These are phyloP conservation scores for Leccinum cinnamomeum DNA, from an alignment of 1,284 basidiomycete genomes.

Conservation along the genomic window DNA sequence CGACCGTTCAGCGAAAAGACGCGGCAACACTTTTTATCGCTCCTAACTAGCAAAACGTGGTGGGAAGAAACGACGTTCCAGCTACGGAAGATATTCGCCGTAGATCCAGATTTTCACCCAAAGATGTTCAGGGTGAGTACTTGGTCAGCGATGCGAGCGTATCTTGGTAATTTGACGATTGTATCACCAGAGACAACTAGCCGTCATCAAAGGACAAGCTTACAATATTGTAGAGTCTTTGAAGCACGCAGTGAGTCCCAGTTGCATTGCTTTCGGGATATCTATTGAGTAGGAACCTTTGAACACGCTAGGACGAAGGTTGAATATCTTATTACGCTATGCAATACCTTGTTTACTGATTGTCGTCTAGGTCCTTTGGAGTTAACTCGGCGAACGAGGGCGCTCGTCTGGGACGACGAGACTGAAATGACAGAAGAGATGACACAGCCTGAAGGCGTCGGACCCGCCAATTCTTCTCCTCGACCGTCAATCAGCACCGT, in stretches of 20 bases:
- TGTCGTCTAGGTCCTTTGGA: conserved; percentile 69
- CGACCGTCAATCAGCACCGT: conserved; percentile 61
- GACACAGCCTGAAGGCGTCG: conserved; percentile 32
- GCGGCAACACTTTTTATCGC: conserved; percentile 77
- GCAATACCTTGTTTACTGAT: conserved; percentile 13
- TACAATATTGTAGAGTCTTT: conserved; percentile 88
- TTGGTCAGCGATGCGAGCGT: not conserved
- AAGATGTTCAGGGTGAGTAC: conserved; percentile 75
- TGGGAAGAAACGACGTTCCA: conserved; percentile 87
- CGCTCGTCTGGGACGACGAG: conserved; percentile 83
- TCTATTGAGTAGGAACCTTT: conserved; percentile 3
- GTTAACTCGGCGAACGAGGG: conserved; percentile 74
- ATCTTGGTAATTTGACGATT: conserved; percentile 7
- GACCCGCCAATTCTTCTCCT: conserved; percentile 49
- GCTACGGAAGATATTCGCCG: conserved; percentile 72
- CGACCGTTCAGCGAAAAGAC: conserved; percentile 83
- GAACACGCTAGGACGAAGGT: conserved; percentile 33
- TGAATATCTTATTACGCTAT: conserved; percentile 42
- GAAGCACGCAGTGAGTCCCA: conserved; percentile 55
- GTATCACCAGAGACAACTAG: conserved; percentile 68
- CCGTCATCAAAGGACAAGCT: conserved; percentile 90
- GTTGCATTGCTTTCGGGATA: not conserved
- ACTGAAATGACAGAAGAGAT: conserved; percentile 70
- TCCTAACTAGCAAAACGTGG: conserved; percentile 83
- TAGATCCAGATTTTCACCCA: conserved; percentile 83